Evolutionary conservation across 75 land plant genomes (phyloP), one percentile per base, ranked within the genome.

Genomic region (Pinus albicaulis): DNA sequence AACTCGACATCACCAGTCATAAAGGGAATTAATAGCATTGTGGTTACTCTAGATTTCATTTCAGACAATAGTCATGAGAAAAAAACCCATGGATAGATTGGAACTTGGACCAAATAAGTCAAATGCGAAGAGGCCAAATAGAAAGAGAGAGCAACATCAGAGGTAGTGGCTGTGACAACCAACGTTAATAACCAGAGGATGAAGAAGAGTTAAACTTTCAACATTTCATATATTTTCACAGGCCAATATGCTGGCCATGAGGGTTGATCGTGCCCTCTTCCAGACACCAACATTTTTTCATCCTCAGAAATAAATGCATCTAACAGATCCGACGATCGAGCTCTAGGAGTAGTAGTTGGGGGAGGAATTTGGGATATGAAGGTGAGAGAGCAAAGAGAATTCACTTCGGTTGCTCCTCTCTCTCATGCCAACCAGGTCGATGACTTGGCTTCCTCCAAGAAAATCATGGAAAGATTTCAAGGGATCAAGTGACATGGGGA

Each of bases 81-180:
- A 20, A 76, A 11, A 34, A 17, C 77, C 25, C 77, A 82, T 82
- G 86, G 87, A 82, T 78, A 81, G 36, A 81, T 80, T 22, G 87
- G 87, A 48, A 79, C 82, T 14, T 86, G 87, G 87, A 86, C 87
- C 3, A 82, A 76, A 17, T 86, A 86, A 41, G 85, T 82, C 25
- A 86, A 86, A 72, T 78, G 72, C 57, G 87, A 75, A 55, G 87
- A 83, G 34, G 80, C 69, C n/a, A 83, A 77, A 48, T 76, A 71
- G 56, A 76, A 31, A 44, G 38, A 57, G 44, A 60, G 70, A n/a
- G 22, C 73, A 55, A 75, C 55, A 55, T 55, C 83, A 3, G 82
- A 76, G 3, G 81, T 72, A 1, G 79, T 70, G 0, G 83, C 83
- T 7, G 57, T 64, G 36, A 77, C 79, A 22, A 62, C 72, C n/a